These are phyloP conservation scores for Posidonia oceanica DNA, from an alignment of 116 monocot genomes.

Conservation along the genomic window DNA sequence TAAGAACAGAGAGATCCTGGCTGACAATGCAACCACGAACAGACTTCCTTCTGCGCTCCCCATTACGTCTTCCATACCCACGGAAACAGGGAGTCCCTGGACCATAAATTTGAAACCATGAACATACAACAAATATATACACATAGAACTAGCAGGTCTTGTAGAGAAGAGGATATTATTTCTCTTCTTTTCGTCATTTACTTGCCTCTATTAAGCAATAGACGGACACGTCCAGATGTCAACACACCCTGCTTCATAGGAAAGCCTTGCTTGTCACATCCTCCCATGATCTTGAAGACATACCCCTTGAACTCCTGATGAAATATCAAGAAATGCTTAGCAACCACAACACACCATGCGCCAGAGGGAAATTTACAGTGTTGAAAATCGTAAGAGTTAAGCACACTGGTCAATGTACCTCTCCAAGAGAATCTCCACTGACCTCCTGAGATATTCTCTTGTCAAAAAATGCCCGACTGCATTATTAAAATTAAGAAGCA, in stretches of 20 bases:
- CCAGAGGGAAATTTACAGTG: neutral
- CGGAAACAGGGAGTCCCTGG: constrained; percentile 39
- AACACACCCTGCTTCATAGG: constrained; percentile 30
- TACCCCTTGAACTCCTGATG: constrained; percentile 26
- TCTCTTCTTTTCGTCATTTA: neutral
- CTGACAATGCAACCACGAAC: constrained; percentile 61
- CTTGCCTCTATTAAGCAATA: constrained; percentile 16
- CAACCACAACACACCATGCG: too few relatives aligned
- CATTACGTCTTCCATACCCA: constrained; percentile 44
- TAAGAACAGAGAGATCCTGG: constrained; percentile 43
- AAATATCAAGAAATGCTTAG: neutral
- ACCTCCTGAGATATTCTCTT: constrained; percentile 63
- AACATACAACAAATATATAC: neutral
- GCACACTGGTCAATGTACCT: constrained; percentile 13
- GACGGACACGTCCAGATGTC: constrained; percentile 21
- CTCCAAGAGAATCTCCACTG: constrained; percentile 48
- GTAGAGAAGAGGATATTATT: too few relatives aligned
- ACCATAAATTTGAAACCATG: neutral
- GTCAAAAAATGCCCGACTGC: constrained; percentile 43
- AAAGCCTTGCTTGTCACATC: constrained; percentile 25
- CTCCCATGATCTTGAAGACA: constrained; percentile 24
- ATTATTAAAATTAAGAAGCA: neutral
- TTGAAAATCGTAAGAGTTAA: too few relatives aligned
- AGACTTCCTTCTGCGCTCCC: constrained; percentile 50
- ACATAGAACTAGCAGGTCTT: too few relatives aligned